A percentile compares a stretch with the other conserved stretches of the same genome.
phyloP scores from a whole-genome alignment of 331 rosid species.

The Malus hybrid region DNA sequence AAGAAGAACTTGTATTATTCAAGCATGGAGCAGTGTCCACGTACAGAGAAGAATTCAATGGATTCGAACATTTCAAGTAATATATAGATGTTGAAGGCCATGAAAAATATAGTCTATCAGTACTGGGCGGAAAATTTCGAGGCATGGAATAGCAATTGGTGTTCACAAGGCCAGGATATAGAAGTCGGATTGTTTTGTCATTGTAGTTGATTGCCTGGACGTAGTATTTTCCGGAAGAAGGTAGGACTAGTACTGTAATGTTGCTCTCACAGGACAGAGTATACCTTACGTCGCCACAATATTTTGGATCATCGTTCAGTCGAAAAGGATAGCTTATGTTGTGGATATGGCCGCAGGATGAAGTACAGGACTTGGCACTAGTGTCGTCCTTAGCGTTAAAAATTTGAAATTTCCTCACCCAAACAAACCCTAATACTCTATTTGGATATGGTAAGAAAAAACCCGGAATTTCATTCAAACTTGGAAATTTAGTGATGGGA shows the following conservation, averaged over 20 bases:
- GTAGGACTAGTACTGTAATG: neutral
- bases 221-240: neutral
- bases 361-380: neutral
- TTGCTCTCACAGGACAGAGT: conserved; percentile 7
- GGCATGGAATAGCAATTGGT: conserved; percentile 4
- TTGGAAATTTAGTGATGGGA: too few species aligned
- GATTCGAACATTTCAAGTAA: too few species aligned
- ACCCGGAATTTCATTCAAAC: too few species aligned
- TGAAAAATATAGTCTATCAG: too few species aligned
- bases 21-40: too few species aligned
- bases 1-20: too few species aligned
- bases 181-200: neutral
- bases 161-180: conserved; percentile 3
- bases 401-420: too few species aligned
- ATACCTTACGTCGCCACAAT: neutral
- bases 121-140: neutral
- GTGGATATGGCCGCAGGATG: conserved; percentile 2
- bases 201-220: neutral
- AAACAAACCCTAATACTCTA: too few species aligned
- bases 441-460: neutral
- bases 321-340: conserved; percentile 9
- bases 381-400: too few species aligned
- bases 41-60: too few species aligned
- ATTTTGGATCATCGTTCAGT: neutral
- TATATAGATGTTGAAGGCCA: too few species aligned